Percentiles rank a stretch among this genome's conserved stretches.
phyloP scores from a whole-genome alignment of 129 eudicot species.

The Flaveria sonorensis region DNA sequence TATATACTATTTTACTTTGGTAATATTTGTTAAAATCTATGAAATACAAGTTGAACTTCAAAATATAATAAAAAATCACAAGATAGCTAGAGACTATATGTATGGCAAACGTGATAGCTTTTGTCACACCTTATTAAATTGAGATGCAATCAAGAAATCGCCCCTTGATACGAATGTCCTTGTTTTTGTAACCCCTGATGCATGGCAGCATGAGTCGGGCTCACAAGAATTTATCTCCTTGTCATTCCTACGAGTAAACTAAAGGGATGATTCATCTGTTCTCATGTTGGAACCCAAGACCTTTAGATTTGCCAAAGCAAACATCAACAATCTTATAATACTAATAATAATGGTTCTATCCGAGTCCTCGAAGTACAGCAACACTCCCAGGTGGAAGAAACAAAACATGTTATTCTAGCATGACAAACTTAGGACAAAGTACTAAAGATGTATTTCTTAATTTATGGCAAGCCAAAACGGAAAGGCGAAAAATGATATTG shows the following conservation, averaged over 20 bases:
- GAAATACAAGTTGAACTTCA: conserved; percentile 1
- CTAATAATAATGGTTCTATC: conserved; percentile 19
- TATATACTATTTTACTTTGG: background rate
- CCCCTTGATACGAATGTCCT: background rate
- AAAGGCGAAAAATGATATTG: conserved; percentile 17
- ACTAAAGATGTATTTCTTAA: background rate
- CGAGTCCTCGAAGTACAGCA: conserved; percentile 6
- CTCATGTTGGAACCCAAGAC: background rate
- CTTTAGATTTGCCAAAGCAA: background rate
- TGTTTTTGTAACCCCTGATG: conserved; percentile 7
- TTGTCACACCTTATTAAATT: background rate
- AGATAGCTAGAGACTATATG: background rate
- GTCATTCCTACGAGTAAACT: background rate
- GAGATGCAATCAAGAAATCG: background rate
- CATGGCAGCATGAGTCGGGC: background rate
- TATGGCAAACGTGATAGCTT: background rate
- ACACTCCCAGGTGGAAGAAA: conserved; percentile 17
- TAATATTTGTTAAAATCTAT: background rate
- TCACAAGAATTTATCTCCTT: background rate
- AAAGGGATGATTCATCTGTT: conserved; percentile 1
- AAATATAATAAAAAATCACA: no score
- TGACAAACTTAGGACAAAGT: background rate
- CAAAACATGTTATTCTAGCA: conserved; percentile 21
- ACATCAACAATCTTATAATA: background rate
- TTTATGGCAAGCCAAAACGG: conserved; percentile 1